Percentiles rank a stretch among this genome's conserved stretches.
Conservation (phyloP, 2,329 filamentous ascomycete species). For the Arthrobotrys pseudoclavata region DNA sequence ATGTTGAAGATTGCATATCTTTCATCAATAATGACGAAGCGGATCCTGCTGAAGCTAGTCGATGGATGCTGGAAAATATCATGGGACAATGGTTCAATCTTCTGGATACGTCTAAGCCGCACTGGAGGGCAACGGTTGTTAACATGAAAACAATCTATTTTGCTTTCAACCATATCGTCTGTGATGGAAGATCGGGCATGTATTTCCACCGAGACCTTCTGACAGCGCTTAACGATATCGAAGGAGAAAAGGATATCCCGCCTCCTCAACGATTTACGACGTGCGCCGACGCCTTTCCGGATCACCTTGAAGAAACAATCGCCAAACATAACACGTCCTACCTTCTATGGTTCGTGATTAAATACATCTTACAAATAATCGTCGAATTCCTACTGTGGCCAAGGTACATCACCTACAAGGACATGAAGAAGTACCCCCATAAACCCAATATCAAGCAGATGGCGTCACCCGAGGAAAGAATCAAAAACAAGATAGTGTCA, state of each 20-base stretch:
- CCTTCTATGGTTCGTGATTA: constrained; percentile 1
- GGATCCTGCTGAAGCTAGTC: background rate
- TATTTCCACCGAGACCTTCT: constrained; percentile 34
- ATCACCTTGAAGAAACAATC: constrained; percentile 3
- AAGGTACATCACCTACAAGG: constrained; percentile 16
- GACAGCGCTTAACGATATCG: constrained; percentile 20
- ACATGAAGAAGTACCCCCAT: background rate
- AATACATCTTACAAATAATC: constrained; percentile 1
- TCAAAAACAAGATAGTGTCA: constrained; percentile 40
- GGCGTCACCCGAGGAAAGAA: constrained; percentile 11
- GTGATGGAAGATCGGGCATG: constrained; percentile 26
- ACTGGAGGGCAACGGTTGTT: constrained; percentile 26
- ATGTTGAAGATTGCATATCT: constrained; percentile 11
- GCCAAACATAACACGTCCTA: background rate
- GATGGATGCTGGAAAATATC: constrained; percentile 2
- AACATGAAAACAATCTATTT: constrained; percentile 31
- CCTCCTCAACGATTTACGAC: background rate
- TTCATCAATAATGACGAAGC: constrained; percentile 14
- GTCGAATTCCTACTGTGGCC: constrained; percentile 22
- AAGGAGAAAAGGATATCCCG: background rate
- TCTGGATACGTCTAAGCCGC: constrained; percentile 12
- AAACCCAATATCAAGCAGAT: background rate
- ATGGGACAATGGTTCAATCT: constrained; percentile 31
- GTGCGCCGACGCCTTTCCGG: constrained; percentile 1
- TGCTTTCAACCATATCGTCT: constrained; percentile 34